Evolutionary conservation across 192 early-diverging fungal genomes (phyloP).

Genomic region (Coemansia sp.): DNA sequence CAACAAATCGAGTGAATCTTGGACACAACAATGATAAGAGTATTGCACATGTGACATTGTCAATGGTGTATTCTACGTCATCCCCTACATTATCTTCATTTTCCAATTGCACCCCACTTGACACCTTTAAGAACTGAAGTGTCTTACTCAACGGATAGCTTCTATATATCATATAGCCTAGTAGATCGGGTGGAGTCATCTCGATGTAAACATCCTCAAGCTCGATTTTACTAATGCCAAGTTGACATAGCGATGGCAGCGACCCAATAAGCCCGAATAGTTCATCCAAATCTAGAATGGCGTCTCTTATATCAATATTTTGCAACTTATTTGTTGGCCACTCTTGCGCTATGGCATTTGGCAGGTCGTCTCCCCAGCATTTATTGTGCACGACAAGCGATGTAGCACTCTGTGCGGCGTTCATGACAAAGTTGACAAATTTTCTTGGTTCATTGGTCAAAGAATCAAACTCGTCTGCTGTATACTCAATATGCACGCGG

Average conservation of each 20-base stretch:
- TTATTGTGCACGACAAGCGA: not conserved
- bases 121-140: not conserved
- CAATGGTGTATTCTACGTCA: not conserved
- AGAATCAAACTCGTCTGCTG: not conserved
- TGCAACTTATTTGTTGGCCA: not conserved
- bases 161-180: not conserved
- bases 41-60: not conserved
- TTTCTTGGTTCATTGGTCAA: not conserved
- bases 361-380: constrained; percentile 1
- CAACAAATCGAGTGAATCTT: not conserved
- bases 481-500: not conserved
- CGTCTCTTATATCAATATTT: not conserved
- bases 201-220: not conserved
- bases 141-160: not conserved
- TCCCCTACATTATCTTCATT: not conserved
- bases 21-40: not conserved
- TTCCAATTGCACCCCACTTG: not conserved
- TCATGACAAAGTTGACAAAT: not conserved
- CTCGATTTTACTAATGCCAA: not conserved
- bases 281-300: not conserved
- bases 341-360: not conserved
- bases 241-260: not conserved
- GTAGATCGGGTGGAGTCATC: not conserved
- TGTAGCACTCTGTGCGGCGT: not conserved
- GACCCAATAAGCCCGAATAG: not conserved